Percentiles rank a stretch among this genome's conserved stretches.
These are phyloP conservation scores for Ceratobasidium sp. DNA, from an alignment of 1,284 basidiomycete genomes.

Conservation along the genomic window DNA sequence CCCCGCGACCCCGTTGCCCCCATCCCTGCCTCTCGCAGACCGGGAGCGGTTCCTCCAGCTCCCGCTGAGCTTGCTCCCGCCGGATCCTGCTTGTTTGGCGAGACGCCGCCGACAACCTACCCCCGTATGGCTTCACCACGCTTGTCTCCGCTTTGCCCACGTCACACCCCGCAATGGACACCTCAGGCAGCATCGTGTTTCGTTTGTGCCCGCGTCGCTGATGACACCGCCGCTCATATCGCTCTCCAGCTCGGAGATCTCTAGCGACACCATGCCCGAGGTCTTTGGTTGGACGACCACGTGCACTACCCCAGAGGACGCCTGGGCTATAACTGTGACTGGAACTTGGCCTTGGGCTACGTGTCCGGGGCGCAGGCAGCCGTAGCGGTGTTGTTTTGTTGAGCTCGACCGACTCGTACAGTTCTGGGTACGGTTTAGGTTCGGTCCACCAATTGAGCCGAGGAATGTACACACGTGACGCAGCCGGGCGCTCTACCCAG, in stretches of 20 bases:
- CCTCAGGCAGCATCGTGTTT: slow-evolving; percentile 29
- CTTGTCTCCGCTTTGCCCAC: slow-evolving; percentile 1
- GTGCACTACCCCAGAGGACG: slow-evolving; percentile 26
- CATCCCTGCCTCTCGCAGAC: too few species aligned
- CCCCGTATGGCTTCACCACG: slow-evolving; percentile 14
- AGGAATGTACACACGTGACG: slow-evolving; percentile 38
- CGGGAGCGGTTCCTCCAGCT: slow-evolving; percentile 18
- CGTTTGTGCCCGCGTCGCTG: slow-evolving; percentile 46
- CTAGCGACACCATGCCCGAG: slow-evolving; percentile 42
- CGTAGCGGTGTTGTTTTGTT: slow-evolving; percentile 11
- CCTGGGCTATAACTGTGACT: slow-evolving; percentile 36
- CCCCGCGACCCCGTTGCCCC: neutral
- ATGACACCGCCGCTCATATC: slow-evolving; percentile 49
- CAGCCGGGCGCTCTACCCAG: slow-evolving; percentile 9
- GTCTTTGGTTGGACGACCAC: slow-evolving; percentile 28
- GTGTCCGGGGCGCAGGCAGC: slow-evolving; percentile 25
- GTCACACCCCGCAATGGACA: slow-evolving; percentile 19
- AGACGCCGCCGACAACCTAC: slow-evolving; percentile 8
- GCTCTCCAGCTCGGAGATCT: slow-evolving; percentile 47
- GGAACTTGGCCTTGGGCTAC: slow-evolving; percentile 25
- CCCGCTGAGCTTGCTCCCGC: slow-evolving; percentile 5
- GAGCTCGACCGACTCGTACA: slow-evolving; percentile 18
- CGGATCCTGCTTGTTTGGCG: slow-evolving; percentile 16
- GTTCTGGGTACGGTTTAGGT: slow-evolving; percentile 36
- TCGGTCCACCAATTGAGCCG: slow-evolving; percentile 48